Conservation (phyloP, 352 stramenopile genomes). For the Phytophthora capsici region DNA sequence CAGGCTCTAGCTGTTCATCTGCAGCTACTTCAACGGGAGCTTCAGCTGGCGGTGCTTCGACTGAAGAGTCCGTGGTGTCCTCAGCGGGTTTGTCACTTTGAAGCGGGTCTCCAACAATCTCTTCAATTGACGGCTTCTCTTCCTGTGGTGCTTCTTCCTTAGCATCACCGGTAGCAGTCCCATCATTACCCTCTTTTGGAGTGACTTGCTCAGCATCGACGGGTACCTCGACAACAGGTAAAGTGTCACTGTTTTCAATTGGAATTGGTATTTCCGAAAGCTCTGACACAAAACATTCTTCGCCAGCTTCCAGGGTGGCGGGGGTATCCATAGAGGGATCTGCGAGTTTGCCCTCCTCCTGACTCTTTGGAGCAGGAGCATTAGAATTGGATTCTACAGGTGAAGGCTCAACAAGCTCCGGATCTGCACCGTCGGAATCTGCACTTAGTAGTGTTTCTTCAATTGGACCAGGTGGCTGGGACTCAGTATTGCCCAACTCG, state of each 20-base stretch:
- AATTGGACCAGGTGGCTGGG: background rate
- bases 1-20: background rate
- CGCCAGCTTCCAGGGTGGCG: background rate
- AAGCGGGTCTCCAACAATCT: background rate
- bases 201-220: background rate
- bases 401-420: background rate
- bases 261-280: background rate
- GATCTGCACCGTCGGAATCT: background rate
- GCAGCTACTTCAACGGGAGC: background rate
- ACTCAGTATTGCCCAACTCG: background rate
- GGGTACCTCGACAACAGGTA: background rate
- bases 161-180: background rate
- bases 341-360: background rate
- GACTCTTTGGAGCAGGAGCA: background rate
- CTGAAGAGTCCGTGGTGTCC: background rate
- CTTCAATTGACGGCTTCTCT: background rate
- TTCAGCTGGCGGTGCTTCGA: slow-evolving; percentile 1
- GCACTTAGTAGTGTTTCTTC: background rate
- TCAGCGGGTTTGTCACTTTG: slow-evolving; percentile 1
- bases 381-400: background rate
- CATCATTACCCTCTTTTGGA: slow-evolving; percentile 1
- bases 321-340: background rate
- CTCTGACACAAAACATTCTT: slow-evolving; percentile 4
- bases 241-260: slow-evolving; percentile 2
- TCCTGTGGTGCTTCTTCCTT: background rate